phyloP scores from a whole-genome alignment of 2,329 filamentous ascomycete genomes.

The Diplodia mutila region DNA sequence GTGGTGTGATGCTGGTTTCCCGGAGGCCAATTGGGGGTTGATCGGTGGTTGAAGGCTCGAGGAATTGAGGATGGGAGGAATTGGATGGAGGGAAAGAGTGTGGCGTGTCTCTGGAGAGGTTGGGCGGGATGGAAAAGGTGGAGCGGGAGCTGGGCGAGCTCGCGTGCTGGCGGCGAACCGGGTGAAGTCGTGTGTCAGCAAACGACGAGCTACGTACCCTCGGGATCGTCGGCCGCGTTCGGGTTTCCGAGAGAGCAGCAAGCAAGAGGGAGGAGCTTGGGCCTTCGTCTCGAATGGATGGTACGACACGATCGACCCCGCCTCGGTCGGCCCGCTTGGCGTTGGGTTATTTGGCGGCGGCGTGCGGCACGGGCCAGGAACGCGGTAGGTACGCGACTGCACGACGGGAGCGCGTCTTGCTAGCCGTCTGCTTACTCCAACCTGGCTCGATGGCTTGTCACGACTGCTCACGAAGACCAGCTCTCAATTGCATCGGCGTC shows the following conservation, averaged over 20 bases:
- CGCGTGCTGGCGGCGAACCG: not conserved
- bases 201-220: not conserved
- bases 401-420: not conserved
- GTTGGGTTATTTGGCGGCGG: not conserved
- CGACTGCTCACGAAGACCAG: not conserved
- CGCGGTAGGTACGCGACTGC: not conserved
- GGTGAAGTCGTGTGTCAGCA: conserved; percentile 2
- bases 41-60: not conserved
- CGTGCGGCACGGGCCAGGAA: not conserved
- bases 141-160: not conserved
- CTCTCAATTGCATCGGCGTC: not conserved
- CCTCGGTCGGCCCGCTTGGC: not conserved
- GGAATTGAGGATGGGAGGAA: not conserved
- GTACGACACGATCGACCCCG: not conserved
- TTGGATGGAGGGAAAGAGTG: not conserved
- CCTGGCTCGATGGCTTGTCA: not conserved
- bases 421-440: not conserved
- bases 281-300: not conserved
- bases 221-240: not conserved
- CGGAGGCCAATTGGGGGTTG: not conserved
- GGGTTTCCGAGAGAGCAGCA: conserved; percentile 5
- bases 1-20: not conserved
- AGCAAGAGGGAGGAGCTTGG: not conserved
- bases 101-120: not conserved
- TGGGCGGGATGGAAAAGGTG: not conserved